Conservation (phyloP, 192 early-diverging fungal genomes). For the Chytriomyces sp. region DNA sequence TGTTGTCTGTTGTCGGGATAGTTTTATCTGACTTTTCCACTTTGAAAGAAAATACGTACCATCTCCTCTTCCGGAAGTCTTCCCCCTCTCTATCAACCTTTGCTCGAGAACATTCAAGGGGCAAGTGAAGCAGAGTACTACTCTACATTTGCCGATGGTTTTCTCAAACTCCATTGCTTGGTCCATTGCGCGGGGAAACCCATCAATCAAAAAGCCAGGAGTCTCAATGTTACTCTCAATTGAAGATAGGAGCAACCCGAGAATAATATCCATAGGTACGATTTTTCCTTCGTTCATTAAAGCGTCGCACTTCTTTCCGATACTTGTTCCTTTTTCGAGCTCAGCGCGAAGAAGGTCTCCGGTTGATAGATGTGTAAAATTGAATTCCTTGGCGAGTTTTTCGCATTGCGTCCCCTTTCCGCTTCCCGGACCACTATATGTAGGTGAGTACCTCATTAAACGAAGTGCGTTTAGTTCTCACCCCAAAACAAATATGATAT, state of each 20-base stretch:
- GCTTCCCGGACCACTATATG: conserved; percentile 46
- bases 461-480: neutral
- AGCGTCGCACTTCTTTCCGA: conserved; percentile 78
- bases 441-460: neutral
- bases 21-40: too few relatives aligned
- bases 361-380: conserved; percentile 91
- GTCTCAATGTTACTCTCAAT: conserved; percentile 35
- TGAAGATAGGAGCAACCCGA: conserved; percentile 39
- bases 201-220: conserved; percentile 52
- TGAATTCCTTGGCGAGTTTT: conserved; percentile 75
- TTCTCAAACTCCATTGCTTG: conserved; percentile 57
- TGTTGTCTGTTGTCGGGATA: too few relatives aligned
- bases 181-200: conserved; percentile 55
- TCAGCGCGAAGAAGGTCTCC: conserved; percentile 92
- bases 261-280: conserved; percentile 68
- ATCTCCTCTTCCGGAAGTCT: conserved; percentile 56
- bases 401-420: conserved; percentile 94
- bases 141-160: conserved; percentile 44
- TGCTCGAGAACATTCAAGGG: conserved; percentile 53
- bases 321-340: conserved; percentile 65
- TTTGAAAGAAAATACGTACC: conserved; percentile 33
- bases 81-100: conserved; percentile 56
- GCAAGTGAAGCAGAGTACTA: conserved; percentile 47
- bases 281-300: conserved; percentile 90
- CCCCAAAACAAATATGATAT: conserved; percentile 37